Evolutionary conservation across 2,329 filamentous ascomycete species (phyloP).

Genomic region (Neocatenulostroma microsporum): DNA sequence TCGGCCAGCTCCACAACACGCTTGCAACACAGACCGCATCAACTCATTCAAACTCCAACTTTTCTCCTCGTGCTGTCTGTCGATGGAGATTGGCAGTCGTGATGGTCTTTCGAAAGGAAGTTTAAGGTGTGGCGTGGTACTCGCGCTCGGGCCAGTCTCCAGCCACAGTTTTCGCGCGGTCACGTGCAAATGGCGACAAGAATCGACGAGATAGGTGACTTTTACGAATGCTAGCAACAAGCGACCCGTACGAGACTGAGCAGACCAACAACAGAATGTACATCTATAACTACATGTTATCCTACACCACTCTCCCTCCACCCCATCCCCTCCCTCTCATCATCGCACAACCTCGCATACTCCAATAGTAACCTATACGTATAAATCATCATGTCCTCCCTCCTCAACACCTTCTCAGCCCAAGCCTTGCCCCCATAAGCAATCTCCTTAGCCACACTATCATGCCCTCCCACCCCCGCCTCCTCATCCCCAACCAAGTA

Average conservation of each 20-base stretch:
- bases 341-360: constrained; percentile 15
- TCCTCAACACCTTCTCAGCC: constrained; percentile 16
- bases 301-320: too few relatives aligned
- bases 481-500: constrained; percentile 14
- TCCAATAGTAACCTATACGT: constrained; percentile 19
- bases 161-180: too few relatives aligned
- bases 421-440: constrained; percentile 18
- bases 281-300: too few relatives aligned
- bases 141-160: neutral
- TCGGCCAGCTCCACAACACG: constrained; percentile 1
- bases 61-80: too few relatives aligned
- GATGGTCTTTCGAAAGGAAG: too few relatives aligned
- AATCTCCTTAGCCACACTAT: constrained; percentile 16
- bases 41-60: too few relatives aligned
- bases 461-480: constrained; percentile 6
- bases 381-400: constrained; percentile 19
- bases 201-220: too few relatives aligned
- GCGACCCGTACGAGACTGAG: too few relatives aligned
- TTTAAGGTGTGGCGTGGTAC: too few relatives aligned
- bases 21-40: neutral
- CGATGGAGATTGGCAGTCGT: neutral
- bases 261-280: too few relatives aligned
- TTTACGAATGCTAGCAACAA: too few relatives aligned
- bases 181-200: too few relatives aligned
- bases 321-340: constrained; percentile 10